These are phyloP conservation scores for Leucocoprinus birnbaumii DNA, from an alignment of 768 basidiomycete genomes.

Conservation along the genomic window DNA sequence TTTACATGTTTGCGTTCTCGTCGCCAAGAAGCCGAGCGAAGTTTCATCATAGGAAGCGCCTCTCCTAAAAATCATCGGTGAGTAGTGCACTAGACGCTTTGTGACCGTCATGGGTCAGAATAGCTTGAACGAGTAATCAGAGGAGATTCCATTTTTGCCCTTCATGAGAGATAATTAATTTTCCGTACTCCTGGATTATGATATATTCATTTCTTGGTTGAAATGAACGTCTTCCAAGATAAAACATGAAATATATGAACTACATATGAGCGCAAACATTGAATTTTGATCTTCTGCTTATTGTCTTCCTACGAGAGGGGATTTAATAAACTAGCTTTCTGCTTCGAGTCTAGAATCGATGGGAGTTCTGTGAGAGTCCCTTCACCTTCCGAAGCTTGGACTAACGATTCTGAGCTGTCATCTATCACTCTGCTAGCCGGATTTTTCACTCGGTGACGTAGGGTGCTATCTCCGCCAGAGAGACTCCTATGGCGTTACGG, in stretches of 20 bases:
- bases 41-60: too few relatives aligned
- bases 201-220: too few relatives aligned
- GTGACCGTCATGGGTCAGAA: too few relatives aligned
- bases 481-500: not conserved
- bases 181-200: too few relatives aligned
- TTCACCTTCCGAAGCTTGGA: not conserved
- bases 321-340: not conserved
- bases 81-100: too few relatives aligned
- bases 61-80: too few relatives aligned
- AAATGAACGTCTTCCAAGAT: not conserved
- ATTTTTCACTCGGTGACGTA: not conserved
- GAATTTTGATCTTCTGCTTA: not conserved
- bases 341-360: not conserved
- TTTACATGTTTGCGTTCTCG: too few relatives aligned
- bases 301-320: not conserved
- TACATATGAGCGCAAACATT: not conserved
- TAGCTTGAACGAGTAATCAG: too few relatives aligned
- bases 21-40: too few relatives aligned
- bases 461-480: not conserved
- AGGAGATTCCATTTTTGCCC: too few relatives aligned
- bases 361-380: not conserved
- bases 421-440: not conserved
- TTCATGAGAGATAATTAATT: too few relatives aligned
- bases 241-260: not conserved
- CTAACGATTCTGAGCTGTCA: not conserved